Conservation (phyloP, 169 alveolate genomes). For the Babesia sp. region DNA sequence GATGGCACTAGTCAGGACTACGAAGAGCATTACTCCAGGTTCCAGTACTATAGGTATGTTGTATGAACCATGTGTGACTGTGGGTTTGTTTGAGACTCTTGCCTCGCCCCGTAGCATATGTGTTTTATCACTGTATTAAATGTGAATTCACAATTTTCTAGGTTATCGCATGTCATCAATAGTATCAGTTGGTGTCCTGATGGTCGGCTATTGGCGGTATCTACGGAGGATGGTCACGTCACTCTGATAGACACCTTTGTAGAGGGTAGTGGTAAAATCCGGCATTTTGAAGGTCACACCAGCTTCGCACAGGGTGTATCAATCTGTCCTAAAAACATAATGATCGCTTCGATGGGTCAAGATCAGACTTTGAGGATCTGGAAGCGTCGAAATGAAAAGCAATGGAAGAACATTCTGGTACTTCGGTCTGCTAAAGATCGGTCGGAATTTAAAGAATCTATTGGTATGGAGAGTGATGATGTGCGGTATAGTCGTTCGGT, state of each 20-base stretch:
- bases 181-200: constrained; percentile 67
- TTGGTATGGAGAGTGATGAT: constrained; percentile 38
- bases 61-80: background rate
- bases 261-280: constrained; percentile 63
- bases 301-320: constrained; percentile 83
- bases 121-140: too few species aligned
- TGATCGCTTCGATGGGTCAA: constrained; percentile 86
- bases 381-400: constrained; percentile 73
- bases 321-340: constrained; percentile 74
- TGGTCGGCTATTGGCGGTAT: constrained; percentile 46
- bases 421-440: constrained; percentile 41
- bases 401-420: constrained; percentile 72
- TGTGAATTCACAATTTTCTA: background rate
- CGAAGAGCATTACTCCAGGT: constrained; percentile 79
- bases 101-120: background rate
- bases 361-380: constrained; percentile 81
- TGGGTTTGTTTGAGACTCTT: background rate
- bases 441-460: constrained; percentile 57
- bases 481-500: constrained; percentile 59
- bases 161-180: constrained; percentile 64
- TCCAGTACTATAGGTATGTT: constrained; percentile 77
- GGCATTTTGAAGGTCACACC: constrained; percentile 82
- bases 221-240: constrained; percentile 69
- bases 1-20: constrained; percentile 73
- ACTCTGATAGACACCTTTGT: constrained; percentile 62